phyloP scores from a whole-genome alignment of 2,329 filamentous ascomycete species.

The Hymenoscyphus salicellus region DNA sequence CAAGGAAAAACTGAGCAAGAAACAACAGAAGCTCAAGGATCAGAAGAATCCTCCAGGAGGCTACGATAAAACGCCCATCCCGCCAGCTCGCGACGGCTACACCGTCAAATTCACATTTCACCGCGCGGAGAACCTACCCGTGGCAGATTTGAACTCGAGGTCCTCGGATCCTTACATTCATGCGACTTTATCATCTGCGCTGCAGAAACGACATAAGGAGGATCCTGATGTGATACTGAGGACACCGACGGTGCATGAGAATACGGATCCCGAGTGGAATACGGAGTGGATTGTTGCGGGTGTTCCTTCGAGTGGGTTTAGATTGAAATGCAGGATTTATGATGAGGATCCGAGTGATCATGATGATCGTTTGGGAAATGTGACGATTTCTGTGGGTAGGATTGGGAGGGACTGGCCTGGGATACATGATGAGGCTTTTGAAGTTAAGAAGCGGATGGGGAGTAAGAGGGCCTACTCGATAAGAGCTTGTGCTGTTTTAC shows the following conservation, averaged over 20 bases:
- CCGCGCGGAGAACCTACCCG: conserved; percentile 74
- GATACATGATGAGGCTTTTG: conserved; percentile 60
- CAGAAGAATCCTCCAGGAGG: conserved; percentile 53
- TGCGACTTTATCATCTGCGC: conserved; percentile 65
- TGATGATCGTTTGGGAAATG: conserved; percentile 85
- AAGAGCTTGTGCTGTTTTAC: conserved; percentile 63
- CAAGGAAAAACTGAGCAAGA: conserved; percentile 34
- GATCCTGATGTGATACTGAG: conserved; percentile 73
- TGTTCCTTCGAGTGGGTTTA: conserved; percentile 75
- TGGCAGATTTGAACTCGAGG: conserved; percentile 72
- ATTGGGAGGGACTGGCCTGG: conserved; percentile 67
- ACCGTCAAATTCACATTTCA: conserved; percentile 84
- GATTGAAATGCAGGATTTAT: conserved; percentile 79
- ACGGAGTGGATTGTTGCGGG: conserved; percentile 86
- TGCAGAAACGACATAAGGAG: conserved; percentile 79
- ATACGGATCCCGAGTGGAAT: conserved; percentile 76
- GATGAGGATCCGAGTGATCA: conserved; percentile 86
- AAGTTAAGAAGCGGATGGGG: conserved; percentile 77
- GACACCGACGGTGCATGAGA: conserved; percentile 71
- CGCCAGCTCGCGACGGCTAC: conserved; percentile 71
- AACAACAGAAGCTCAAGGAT: conserved; percentile 34
- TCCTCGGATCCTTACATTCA: conserved; percentile 81
- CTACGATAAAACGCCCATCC: conserved; percentile 75
- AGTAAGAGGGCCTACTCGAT: conserved; percentile 84
- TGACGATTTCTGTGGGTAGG: conserved; percentile 62